phyloP scores from a whole-genome alignment of 2,329 filamentous ascomycete species.

The Aspergillus amoenus region DNA sequence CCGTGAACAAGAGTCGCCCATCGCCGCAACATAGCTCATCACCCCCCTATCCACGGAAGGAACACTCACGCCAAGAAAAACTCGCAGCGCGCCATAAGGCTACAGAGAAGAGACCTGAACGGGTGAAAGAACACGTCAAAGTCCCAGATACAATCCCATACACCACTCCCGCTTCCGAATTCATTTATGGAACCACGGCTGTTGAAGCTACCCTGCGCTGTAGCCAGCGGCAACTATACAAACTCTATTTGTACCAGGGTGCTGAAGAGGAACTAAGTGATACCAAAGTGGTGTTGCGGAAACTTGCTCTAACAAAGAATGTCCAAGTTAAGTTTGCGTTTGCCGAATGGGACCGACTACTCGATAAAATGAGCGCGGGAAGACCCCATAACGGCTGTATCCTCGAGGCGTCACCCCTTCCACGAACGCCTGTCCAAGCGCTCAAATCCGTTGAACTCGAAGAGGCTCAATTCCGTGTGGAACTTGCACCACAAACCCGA shows the following conservation, averaged over 20 bases:
- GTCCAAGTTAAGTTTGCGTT: conserved; percentile 62
- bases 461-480: conserved; percentile 57
- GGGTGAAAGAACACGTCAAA: conserved; percentile 33
- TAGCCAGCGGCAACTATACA: conserved; percentile 72
- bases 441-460: conserved; percentile 53
- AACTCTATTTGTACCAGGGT: conserved; percentile 72
- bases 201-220: conserved; percentile 76
- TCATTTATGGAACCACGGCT: conserved; percentile 80
- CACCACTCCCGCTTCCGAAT: conserved; percentile 85
- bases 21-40: neutral
- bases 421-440: conserved; percentile 64
- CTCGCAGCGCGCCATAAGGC: conserved; percentile 14
- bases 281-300: conserved; percentile 37
- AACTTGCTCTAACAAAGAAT: conserved; percentile 40
- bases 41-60: neutral
- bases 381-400: conserved; percentile 89
- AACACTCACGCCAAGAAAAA: neutral
- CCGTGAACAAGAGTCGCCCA: neutral
- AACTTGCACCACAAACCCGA: conserved; percentile 64
- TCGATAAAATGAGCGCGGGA: conserved; percentile 80
- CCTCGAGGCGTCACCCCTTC: conserved; percentile 81
- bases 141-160: conserved; percentile 58
- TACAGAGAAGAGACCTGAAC: conserved; percentile 30
- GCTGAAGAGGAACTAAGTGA: conserved; percentile 54
- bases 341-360: conserved; percentile 61